These are phyloP conservation scores for Dipodascopsis uninucleata DNA, from an alignment of 805 yeast genomes.

Conservation along the genomic window DNA sequence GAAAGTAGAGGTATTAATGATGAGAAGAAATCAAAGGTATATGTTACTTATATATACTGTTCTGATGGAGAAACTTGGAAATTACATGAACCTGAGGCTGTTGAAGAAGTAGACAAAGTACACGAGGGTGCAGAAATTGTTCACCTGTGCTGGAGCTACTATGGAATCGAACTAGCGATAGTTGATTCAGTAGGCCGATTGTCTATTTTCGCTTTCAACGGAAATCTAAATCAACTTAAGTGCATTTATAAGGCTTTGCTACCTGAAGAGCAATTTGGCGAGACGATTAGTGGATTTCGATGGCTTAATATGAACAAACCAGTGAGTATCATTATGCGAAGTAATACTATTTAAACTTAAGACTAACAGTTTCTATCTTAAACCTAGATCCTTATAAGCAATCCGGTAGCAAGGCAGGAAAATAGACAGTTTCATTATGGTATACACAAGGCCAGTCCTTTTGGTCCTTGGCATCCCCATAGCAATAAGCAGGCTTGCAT, in stretches of 20 bases:
- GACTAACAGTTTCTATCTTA: slow-evolving; percentile 21
- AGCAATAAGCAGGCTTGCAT: slow-evolving; percentile 67
- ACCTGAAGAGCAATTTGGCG: slow-evolving; percentile 24
- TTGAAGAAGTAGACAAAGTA: slow-evolving; percentile 30
- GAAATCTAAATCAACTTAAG: slow-evolving; percentile 30
- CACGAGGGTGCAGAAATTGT: slow-evolving; percentile 25
- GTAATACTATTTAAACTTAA: slow-evolving; percentile 55
- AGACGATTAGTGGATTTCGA: slow-evolving; percentile 48
- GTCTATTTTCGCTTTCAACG: slow-evolving; percentile 44
- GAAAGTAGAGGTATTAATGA: too few species aligned
- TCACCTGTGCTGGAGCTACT: slow-evolving; percentile 68
- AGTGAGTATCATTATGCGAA: slow-evolving; percentile 38
- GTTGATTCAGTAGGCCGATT: slow-evolving; percentile 69
- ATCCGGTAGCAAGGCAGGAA: slow-evolving; percentile 21
- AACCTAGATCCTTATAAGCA: slow-evolving; percentile 17
- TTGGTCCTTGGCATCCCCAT: slow-evolving; percentile 66
- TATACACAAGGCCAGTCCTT: slow-evolving; percentile 55
- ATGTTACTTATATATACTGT: slow-evolving; percentile 49
- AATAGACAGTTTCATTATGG: slow-evolving; percentile 47
- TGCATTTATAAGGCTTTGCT: slow-evolving; percentile 27
- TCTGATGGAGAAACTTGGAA: slow-evolving; percentile 77
- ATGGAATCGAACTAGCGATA: slow-evolving; percentile 78
- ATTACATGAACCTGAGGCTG: slow-evolving; percentile 54
- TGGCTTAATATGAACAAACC: slow-evolving; percentile 78
- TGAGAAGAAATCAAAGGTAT: slow-evolving; percentile 7